phyloP scores from a whole-genome alignment of 257 asterid species.

The Solanum chilense region DNA sequence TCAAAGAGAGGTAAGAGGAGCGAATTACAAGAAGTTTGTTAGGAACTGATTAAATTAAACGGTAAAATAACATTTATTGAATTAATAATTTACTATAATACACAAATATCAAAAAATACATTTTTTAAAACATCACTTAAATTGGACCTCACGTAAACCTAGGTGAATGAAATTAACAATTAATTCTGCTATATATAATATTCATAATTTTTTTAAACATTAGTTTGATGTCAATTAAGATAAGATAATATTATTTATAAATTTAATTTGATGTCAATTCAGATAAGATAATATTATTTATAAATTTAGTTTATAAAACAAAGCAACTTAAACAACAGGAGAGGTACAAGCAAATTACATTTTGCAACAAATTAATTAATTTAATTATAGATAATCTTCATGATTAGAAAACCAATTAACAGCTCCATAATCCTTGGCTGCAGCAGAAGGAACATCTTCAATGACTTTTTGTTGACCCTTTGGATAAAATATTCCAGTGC shows the following conservation, averaged over 20 bases:
- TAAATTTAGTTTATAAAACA: background rate
- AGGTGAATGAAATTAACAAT: background rate
- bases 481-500: conserved; percentile 59
- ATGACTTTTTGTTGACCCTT: conserved; percentile 66
- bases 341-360: background rate
- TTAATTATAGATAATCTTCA: conserved; percentile 2
- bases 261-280: background rate
- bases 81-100: too few species aligned
- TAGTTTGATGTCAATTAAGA: background rate
- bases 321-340: background rate
- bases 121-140: background rate
- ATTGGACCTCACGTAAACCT: background rate
- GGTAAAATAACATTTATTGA: too few species aligned
- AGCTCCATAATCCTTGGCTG: conserved; percentile 16
- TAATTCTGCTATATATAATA: too few species aligned
- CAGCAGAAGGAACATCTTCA: conserved; percentile 36
- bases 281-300: background rate
- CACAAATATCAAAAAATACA: too few species aligned
- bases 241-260: background rate
- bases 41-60: too few species aligned
- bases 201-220: background rate
- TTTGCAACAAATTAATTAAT: background rate
- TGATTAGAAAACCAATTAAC: conserved; percentile 33
- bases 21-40: too few species aligned
- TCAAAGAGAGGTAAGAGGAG: too few species aligned